A percentile compares a stretch with the other conserved stretches of the same genome.
Conservation (phyloP, 306 rosid genomes). For the Mimosa pudica region DNA sequence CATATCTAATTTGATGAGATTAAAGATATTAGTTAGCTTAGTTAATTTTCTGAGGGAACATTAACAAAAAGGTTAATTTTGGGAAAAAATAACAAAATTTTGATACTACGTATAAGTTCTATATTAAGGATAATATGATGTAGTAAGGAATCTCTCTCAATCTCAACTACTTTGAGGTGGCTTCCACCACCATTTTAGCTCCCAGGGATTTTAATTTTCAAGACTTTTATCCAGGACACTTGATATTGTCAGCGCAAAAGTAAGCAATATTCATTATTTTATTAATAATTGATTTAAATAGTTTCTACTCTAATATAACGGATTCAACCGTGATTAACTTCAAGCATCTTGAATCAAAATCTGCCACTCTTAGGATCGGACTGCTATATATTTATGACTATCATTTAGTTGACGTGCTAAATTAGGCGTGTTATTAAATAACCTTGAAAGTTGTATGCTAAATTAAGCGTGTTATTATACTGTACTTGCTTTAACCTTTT, state of each 20-base stretch:
- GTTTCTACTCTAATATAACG: not conserved
- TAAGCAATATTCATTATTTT: not conserved
- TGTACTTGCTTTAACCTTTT: conserved; percentile 9
- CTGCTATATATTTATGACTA: not conserved
- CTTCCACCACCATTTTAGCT: not conserved
- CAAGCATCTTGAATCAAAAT: not conserved
- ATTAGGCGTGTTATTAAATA: not conserved
- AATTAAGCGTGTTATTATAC: no score
- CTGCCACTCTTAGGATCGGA: not conserved
- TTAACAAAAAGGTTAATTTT: no score
- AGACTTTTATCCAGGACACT: not conserved
- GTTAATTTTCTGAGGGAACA: no score
- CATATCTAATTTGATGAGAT: no score
- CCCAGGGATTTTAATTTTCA: not conserved
- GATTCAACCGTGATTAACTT: not conserved
- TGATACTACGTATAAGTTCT: no score
- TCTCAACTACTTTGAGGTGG: not conserved
- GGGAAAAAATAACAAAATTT: no score
- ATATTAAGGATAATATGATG: no score
- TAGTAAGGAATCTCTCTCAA: not conserved
- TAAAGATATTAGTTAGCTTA: no score
- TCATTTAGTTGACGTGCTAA: not conserved
- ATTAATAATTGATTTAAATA: not conserved
- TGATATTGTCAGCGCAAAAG: not conserved
- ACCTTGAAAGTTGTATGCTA: conserved; percentile 9